These are phyloP conservation scores for Colletotrichum falcatum DNA, from an alignment of 2,329 filamentous ascomycete species.

Conservation along the genomic window DNA sequence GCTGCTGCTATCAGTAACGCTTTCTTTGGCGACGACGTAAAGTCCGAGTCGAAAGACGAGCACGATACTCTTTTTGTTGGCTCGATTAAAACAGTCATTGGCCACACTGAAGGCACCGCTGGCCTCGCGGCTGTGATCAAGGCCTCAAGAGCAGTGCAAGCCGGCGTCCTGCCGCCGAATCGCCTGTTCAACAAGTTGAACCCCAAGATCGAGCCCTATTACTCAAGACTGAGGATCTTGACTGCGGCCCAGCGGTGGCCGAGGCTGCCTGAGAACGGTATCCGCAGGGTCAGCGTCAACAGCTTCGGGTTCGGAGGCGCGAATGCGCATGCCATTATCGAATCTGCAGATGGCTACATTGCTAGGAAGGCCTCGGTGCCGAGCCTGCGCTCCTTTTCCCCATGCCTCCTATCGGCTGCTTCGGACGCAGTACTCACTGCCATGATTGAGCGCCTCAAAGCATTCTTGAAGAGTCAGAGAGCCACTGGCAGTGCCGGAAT, in stretches of 20 bases:
- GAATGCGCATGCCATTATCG: conserved; percentile 57
- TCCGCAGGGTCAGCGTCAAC: conserved; percentile 41
- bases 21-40: conserved; percentile 20
- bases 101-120: conserved; percentile 46
- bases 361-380: not conserved
- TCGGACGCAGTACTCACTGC: too few species aligned
- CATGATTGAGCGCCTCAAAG: too few species aligned
- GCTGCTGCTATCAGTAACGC: conserved; percentile 46
- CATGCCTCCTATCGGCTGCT: too few species aligned
- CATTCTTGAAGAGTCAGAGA: too few species aligned
- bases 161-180: conserved; percentile 47
- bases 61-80: conserved; percentile 42
- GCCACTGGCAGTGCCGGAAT: too few species aligned
- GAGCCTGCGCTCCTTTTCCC: too few species aligned
- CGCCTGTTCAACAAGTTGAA: conserved; percentile 48
- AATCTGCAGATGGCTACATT: not conserved
- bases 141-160: conserved; percentile 41
- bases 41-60: too few species aligned
- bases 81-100: conserved; percentile 48
- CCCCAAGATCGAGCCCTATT: conserved; percentile 45
- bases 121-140: conserved; percentile 48
- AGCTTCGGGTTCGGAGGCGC: conserved; percentile 60
- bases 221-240: conserved; percentile 38
- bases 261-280: not conserved
- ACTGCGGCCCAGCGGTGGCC: conserved; percentile 42